These are phyloP conservation scores for Sonneratia alba DNA, from an alignment of 345 rosid species.

Conservation along the genomic window DNA sequence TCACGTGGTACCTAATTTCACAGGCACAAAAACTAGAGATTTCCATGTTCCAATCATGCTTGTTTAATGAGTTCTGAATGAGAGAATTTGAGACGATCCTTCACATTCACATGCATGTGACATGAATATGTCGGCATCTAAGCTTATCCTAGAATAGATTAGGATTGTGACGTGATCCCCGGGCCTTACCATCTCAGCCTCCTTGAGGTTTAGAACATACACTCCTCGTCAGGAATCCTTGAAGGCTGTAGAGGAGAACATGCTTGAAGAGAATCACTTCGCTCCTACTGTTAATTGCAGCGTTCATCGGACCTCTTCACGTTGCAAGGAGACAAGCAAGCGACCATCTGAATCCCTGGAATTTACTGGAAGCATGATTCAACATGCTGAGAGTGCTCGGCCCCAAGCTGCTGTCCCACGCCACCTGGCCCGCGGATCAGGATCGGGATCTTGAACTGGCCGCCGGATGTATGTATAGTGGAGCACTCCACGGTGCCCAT, in stretches of 20 bases:
- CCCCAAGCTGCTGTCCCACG: slow-evolving; percentile 91
- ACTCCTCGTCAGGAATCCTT: slow-evolving; percentile 90
- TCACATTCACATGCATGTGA: too few species aligned
- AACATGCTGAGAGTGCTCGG: slow-evolving; percentile 95
- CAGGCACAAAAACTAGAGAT: background rate
- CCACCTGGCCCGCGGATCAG: slow-evolving; percentile 99
- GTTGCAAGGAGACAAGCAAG: slow-evolving; percentile 88
- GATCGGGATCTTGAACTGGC: slow-evolving; percentile 78
- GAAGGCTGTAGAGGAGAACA: slow-evolving; percentile 91
- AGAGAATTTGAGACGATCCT: too few species aligned
- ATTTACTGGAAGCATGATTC: slow-evolving; percentile 97
- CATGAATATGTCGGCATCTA: too few species aligned
- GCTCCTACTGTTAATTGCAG: slow-evolving; percentile 91
- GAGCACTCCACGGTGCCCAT: slow-evolving; percentile 98
- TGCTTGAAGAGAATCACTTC: slow-evolving; percentile 93
- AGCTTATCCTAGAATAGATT: slow-evolving; percentile 85
- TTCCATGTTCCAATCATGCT: too few species aligned
- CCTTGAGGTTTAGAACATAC: slow-evolving; percentile 78
- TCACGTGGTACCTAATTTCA: slow-evolving; percentile 52
- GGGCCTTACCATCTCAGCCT: slow-evolving; percentile 95
- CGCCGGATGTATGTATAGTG: slow-evolving; percentile 98
- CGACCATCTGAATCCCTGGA: slow-evolving; percentile 99
- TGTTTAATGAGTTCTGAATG: too few species aligned
- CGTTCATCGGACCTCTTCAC: slow-evolving; percentile 99
- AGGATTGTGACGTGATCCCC: slow-evolving; percentile 83